A percentile compares a stretch with the other conserved stretches of the same genome.
These are phyloP conservation scores for Acacia concinna DNA, from an alignment of 331 rosid species.

Conservation along the genomic window DNA sequence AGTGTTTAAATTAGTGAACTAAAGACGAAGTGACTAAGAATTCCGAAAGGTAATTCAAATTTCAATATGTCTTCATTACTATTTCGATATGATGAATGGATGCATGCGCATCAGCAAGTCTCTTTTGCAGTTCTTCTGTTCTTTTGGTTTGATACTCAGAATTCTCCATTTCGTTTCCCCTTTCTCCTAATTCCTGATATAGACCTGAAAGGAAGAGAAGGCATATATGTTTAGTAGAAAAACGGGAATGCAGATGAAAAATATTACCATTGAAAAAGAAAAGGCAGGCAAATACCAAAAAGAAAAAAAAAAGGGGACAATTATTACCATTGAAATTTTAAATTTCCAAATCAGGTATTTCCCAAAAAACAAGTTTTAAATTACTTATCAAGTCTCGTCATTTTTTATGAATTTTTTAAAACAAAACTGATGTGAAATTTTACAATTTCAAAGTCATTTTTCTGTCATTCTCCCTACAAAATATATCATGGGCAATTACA, in stretches of 20 bases:
- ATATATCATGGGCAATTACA: neutral
- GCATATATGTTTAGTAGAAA: neutral
- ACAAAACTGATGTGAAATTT: no score
- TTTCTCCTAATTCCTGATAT: conserved; percentile 86
- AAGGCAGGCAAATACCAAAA: neutral
- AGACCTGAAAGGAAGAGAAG: conserved; percentile 54
- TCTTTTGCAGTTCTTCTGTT: conserved; percentile 67
- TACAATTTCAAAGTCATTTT: no score
- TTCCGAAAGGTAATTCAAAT: conserved; percentile 6
- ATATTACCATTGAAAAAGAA: neutral
- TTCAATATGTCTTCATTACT: conserved; percentile 61
- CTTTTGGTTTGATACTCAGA: conserved; percentile 69
- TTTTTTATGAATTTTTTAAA: no score
- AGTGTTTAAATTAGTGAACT: conserved; percentile 21
- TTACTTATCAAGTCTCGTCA: no score
- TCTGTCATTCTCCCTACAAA: no score
- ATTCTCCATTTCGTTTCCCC: conserved; percentile 93
- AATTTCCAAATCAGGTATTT: no score
- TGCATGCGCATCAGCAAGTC: conserved; percentile 77
- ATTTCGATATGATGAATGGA: conserved; percentile 86
- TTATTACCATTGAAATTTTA: no score
- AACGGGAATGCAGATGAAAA: neutral
- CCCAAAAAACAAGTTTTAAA: no score
- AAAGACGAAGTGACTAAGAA: conserved; percentile 7
- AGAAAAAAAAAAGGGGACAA: no score